phyloP scores from a whole-genome alignment of 2,329 filamentous ascomycete genomes.

The Trichoderma polysporum region DNA sequence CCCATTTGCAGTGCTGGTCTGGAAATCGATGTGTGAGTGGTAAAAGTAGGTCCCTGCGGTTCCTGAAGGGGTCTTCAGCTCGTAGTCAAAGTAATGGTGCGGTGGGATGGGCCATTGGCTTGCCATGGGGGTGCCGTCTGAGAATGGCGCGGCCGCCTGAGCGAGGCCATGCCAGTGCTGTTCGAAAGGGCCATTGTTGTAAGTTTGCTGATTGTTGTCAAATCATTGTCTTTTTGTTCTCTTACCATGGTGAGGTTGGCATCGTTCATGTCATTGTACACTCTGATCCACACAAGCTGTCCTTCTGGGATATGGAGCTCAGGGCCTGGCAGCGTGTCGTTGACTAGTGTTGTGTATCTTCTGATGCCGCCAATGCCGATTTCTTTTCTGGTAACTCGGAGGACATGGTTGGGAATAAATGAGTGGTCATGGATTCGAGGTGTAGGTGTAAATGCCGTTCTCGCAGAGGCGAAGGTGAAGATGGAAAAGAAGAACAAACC shows the following conservation, averaged over 20 bases:
- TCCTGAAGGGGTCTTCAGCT: conserved; percentile 52
- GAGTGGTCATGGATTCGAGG: conserved; percentile 27
- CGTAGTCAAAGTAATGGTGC: conserved; percentile 65
- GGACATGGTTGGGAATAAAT: conserved; percentile 45
- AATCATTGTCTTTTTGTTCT: background rate
- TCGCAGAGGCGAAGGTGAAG: background rate
- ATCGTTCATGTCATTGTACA: conserved; percentile 56
- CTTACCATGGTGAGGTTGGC: conserved; percentile 58
- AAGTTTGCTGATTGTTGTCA: background rate
- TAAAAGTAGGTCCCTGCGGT: conserved; percentile 67
- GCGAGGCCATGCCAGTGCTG: conserved; percentile 69
- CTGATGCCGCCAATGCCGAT: conserved; percentile 28
- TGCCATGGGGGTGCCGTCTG: conserved; percentile 60
- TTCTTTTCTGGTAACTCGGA: conserved; percentile 45
- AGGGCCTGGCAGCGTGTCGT: conserved; percentile 54
- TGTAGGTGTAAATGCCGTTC: background rate
- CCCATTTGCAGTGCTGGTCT: conserved; percentile 58
- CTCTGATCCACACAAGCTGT: conserved; percentile 53
- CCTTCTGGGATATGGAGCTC: conserved; percentile 46
- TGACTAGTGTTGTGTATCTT: conserved; percentile 40
- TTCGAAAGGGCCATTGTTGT: too few species aligned
- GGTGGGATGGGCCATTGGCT: conserved; percentile 66
- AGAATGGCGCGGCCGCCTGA: conserved; percentile 59
- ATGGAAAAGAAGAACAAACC: background rate
- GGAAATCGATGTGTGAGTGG: conserved; percentile 65